Evolutionary conservation across 352 stramenopile species (phyloP).

Genomic region (Blastocystis sp.): DNA sequence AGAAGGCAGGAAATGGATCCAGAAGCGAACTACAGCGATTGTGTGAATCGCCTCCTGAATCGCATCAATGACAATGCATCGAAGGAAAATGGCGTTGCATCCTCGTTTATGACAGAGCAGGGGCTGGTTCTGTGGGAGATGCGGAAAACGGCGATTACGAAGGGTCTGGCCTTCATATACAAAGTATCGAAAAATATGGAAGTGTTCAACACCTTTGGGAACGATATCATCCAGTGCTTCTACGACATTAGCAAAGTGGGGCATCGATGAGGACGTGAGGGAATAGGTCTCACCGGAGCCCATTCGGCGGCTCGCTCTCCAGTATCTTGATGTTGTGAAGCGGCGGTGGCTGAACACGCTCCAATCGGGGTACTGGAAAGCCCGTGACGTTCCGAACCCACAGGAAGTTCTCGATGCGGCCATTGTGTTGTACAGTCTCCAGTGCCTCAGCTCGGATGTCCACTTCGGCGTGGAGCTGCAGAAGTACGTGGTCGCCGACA

Average conservation of each 20-base stretch:
- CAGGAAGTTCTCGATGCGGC: constrained; percentile 75
- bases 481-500: constrained; percentile 71
- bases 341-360: constrained; percentile 58
- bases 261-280: neutral
- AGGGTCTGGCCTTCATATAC: constrained; percentile 66
- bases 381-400: constrained; percentile 21
- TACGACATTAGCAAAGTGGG: constrained; percentile 70
- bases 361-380: constrained; percentile 65
- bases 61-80: neutral
- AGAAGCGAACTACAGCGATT: neutral
- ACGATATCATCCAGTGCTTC: constrained; percentile 72
- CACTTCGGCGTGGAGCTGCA: constrained; percentile 78
- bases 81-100: no score
- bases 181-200: constrained; percentile 31
- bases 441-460: constrained; percentile 77
- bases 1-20: neutral
- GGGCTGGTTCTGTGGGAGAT: neutral
- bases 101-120: neutral
- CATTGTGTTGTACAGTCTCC: constrained; percentile 77
- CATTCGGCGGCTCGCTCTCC: constrained; percentile 66
- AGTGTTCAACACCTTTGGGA: constrained; percentile 70
- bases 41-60: neutral
- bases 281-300: constrained; percentile 66
- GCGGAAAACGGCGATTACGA: constrained; percentile 11
- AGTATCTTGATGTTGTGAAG: constrained; percentile 71